Conservation (phyloP, 2,329 filamentous ascomycete species). For the Cadophora luteo-olivacea region DNA sequence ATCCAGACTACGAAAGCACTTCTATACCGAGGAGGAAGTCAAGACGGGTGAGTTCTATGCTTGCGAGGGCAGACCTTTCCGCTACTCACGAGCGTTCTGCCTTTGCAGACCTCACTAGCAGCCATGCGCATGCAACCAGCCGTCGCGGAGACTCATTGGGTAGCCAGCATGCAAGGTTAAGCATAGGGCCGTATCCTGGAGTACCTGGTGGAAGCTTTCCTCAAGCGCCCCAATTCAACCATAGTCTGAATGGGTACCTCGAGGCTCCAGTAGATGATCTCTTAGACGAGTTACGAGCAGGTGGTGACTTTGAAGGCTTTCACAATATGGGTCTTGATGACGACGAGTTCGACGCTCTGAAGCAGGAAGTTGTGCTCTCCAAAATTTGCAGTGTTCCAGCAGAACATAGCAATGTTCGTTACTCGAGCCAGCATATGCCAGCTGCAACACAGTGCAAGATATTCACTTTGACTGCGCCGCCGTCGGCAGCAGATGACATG, state of each 20-base stretch:
- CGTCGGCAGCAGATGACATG: conserved; percentile 59
- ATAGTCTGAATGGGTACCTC: conserved; percentile 64
- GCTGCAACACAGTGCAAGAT: conserved; percentile 64
- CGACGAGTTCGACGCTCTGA: conserved; percentile 72
- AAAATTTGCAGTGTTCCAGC: conserved; percentile 73
- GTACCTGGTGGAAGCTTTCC: conserved; percentile 35
- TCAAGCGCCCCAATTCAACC: conserved; percentile 45
- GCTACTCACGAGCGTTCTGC: conserved; percentile 81
- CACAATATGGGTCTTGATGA: conserved; percentile 76
- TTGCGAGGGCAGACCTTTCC: conserved; percentile 86
- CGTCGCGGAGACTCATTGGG: conserved; percentile 72
- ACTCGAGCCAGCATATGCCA: conserved; percentile 61
- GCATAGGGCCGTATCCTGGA: conserved; percentile 52
- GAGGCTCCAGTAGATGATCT: conserved; percentile 73
- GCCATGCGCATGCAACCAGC: conserved; percentile 50
- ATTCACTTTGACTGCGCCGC: conserved; percentile 69
- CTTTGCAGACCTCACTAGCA: conserved; percentile 73
- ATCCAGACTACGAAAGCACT: conserved; percentile 66
- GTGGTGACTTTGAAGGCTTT: conserved; percentile 70
- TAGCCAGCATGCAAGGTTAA: conserved; percentile 67
- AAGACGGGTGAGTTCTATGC: conserved; percentile 87
- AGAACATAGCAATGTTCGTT: conserved; percentile 65
- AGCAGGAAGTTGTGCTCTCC: conserved; percentile 74
- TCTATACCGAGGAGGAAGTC: conserved; percentile 64
- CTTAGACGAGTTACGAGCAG: conserved; percentile 69